Percentiles rank a stretch among this genome's conserved stretches.
Conservation (phyloP, 306 rosid genomes). For the Dalbergia cochinchinensis region DNA sequence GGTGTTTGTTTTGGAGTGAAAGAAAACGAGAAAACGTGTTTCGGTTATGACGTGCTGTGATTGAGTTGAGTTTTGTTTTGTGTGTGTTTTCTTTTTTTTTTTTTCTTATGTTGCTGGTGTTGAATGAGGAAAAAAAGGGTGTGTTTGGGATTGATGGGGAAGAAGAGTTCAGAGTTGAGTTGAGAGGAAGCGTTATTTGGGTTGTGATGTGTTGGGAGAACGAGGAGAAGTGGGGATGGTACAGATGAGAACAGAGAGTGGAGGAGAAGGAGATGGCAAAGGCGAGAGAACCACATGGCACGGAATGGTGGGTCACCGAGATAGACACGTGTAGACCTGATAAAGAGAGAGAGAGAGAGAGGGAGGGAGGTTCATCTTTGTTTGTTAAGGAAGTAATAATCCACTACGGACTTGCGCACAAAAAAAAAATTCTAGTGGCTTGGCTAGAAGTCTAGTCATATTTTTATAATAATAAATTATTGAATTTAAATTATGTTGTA, state of each 20-base stretch:
- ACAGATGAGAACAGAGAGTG: constrained; percentile 34
- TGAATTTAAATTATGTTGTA: no score
- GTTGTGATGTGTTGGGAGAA: neutral
- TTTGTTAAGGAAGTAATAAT: neutral
- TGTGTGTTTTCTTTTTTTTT: no score
- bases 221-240: constrained; percentile 12
- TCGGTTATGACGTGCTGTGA: neutral
- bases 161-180: constrained; percentile 34
- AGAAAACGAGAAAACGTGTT: neutral
- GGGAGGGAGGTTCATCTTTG: neutral
- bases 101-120: no score
- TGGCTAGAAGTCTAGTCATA: no score
- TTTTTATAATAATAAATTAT: no score
- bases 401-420: no score
- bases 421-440: no score
- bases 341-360: neutral
- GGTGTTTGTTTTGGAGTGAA: neutral
- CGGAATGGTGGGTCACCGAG: constrained; percentile 39
- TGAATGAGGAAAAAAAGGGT: constrained; percentile 9
- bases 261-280: constrained; percentile 43
- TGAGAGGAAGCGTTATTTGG: neutral
- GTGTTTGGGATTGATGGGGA: constrained; percentile 21
- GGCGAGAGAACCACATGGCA: constrained; percentile 56
- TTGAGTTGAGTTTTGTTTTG: constrained; percentile 1
- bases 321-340: constrained; percentile 57